phyloP scores from a whole-genome alignment of 768 basidiomycete genomes.

The Coprinellus micaceus region DNA sequence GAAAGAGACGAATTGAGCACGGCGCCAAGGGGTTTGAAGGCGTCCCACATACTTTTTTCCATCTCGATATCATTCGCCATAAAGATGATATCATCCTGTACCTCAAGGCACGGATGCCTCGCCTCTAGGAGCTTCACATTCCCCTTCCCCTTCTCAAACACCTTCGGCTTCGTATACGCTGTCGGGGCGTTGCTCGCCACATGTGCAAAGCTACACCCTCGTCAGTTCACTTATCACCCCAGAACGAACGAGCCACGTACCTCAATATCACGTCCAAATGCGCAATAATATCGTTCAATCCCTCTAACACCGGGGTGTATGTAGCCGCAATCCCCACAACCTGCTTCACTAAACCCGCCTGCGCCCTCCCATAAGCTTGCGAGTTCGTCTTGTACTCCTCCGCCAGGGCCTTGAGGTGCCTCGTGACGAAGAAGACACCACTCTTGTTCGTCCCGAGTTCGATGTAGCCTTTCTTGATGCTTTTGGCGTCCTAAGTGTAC shows the following conservation, averaged over 20 bases:
- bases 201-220: constrained; percentile 74
- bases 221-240: too few species aligned
- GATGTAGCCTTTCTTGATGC: constrained; percentile 62
- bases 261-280: constrained; percentile 90
- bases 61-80: constrained; percentile 96
- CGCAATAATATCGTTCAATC: constrained; percentile 77
- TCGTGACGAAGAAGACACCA: constrained; percentile 88
- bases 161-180: constrained; percentile 81
- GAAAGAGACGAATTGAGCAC: not conserved
- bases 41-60: constrained; percentile 61
- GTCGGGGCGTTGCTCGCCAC: constrained; percentile 85
- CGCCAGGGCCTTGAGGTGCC: constrained; percentile 63
- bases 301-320: constrained; percentile 85
- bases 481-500: constrained; percentile 67
- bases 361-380: constrained; percentile 68
- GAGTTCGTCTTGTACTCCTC: constrained; percentile 68
- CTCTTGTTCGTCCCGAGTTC: constrained; percentile 84
- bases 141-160: constrained; percentile 82
- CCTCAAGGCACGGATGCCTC: constrained; percentile 93
- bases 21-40: not conserved
- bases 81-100: constrained; percentile 92
- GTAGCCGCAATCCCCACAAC: constrained; percentile 91
- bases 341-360: constrained; percentile 83
- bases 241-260: constrained; percentile 32
- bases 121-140: constrained; percentile 80